Base-by-base conservation (phyloP, 176 grass and related monocot genomes). In the Musa itinerans region DNA sequence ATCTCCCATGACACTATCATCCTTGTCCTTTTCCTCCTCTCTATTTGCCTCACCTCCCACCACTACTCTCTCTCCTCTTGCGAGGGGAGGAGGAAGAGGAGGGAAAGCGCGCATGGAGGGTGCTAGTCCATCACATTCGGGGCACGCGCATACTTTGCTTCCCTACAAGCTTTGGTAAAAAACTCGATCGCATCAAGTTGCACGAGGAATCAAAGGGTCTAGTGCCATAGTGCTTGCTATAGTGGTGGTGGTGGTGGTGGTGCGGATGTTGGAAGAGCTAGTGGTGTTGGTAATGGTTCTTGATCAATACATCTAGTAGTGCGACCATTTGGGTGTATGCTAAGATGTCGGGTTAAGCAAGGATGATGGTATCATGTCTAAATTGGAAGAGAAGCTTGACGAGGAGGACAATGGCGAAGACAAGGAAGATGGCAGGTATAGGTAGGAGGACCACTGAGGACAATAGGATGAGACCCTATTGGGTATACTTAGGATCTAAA, bases 71-170 rank as follows among this genome's bases (percentile, higher is more conserved):
- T 2, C 27, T 29, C 27, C 27, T 29, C 27, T 3, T 29, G 27
- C 3, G 27, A 1, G 25, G 1, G 25, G 25, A 25, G 1, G 25
- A 25, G 25, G 25, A 1, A 25, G 90, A n/a, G n/a, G n/a, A n/a
- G n/a, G n/a, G n/a, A n/a, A n/a, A n/a, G n/a, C n/a, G n/a, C n/a
- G n/a, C 83, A 27, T 99, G 90, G 71, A 99, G 95, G 53, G 84
- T 94, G 84, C 88, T 99, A 3, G 95, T 99, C 95, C 95, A 94
- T 24, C 88, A 76, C 95, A 99, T 99, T 64, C 95, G 81, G 0
- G 95, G 95, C 8, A 88, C 88, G 0, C 88, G 88, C 86, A 99
- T 92, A 86, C 91, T 99, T 22, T 86, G 81, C 82, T 94, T 99
- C 4, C 88, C 74, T 4, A 88, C 86, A 15, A 99, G 82, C 85